These are phyloP conservation scores for Capillidium rhysosporum DNA, from an alignment of 371 early-diverging fungal genomes.

Conservation along the genomic window DNA sequence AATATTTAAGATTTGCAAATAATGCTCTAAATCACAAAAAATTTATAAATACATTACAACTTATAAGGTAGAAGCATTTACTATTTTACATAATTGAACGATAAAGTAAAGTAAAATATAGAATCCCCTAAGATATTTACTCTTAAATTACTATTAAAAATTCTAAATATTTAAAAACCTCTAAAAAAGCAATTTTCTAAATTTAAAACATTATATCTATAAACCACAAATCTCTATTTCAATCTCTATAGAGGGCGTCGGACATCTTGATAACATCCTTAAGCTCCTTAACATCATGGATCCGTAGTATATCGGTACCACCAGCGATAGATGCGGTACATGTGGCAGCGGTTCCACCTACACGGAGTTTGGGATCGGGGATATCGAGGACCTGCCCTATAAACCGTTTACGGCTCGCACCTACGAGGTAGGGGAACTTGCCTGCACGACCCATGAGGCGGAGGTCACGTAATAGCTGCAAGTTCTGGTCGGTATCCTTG, in stretches of 20 bases:
- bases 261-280: conserved; percentile 67
- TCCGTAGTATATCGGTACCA: conserved; percentile 68
- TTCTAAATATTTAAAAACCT: too few relatives aligned
- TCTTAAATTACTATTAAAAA: too few relatives aligned
- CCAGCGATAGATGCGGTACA: conserved; percentile 72
- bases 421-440: conserved; percentile 64
- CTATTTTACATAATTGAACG: too few relatives aligned
- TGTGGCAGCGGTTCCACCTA: conserved; percentile 88
- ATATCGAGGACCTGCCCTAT: conserved; percentile 55
- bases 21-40: too few relatives aligned
- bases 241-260: conserved; percentile 30
- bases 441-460: conserved; percentile 27
- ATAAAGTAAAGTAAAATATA: too few relatives aligned
- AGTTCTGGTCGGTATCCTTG: conserved; percentile 68
- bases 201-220: too few relatives aligned
- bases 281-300: conserved; percentile 90
- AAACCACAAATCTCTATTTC: background rate
- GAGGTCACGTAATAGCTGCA: conserved; percentile 57
- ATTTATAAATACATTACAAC: too few relatives aligned
- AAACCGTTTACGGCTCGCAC: conserved; percentile 73
- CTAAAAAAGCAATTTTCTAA: too few relatives aligned
- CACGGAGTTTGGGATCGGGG: conserved; percentile 46
- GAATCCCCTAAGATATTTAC: too few relatives aligned
- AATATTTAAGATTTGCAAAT: too few relatives aligned
- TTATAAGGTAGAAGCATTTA: too few relatives aligned